These are phyloP conservation scores for Curvularia verruculosa DNA, from an alignment of 2,329 filamentous ascomycete species.

Conservation along the genomic window DNA sequence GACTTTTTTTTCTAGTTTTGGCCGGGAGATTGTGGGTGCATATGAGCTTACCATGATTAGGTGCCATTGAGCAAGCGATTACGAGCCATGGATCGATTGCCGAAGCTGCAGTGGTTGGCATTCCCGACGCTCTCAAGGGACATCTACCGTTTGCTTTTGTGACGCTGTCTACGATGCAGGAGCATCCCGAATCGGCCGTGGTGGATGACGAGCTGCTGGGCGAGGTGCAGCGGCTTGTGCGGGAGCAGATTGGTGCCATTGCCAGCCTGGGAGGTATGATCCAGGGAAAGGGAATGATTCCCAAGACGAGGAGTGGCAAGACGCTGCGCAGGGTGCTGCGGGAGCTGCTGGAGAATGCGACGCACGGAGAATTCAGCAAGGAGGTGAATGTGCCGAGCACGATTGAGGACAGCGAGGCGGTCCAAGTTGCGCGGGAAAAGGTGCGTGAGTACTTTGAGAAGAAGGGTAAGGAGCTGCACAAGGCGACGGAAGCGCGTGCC, in stretches of 20 bases:
- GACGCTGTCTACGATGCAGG: constrained; percentile 61
- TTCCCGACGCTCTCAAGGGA: constrained; percentile 86
- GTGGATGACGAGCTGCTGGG: constrained; percentile 57
- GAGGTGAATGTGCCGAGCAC: constrained; percentile 79
- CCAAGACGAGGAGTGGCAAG: constrained; percentile 91
- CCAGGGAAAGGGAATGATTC: constrained; percentile 84
- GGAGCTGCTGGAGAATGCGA: constrained; percentile 83
- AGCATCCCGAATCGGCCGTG: constrained; percentile 60
- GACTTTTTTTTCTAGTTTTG: too few species aligned
- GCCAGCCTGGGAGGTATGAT: constrained; percentile 85
- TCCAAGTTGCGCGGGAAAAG: constrained; percentile 73
- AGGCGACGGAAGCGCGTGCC: constrained; percentile 48
- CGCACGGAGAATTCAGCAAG: constrained; percentile 73
- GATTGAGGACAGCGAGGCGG: constrained; percentile 78
- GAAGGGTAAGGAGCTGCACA: constrained; percentile 48
- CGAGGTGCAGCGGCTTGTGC: constrained; percentile 75
- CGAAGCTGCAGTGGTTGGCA: constrained; percentile 84
- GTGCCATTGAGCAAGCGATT: constrained; percentile 89
- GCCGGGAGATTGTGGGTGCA: background rate
- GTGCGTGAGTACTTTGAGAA: constrained; percentile 76
- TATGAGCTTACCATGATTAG: constrained; percentile 50
- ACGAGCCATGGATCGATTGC: constrained; percentile 78
- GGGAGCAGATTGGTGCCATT: constrained; percentile 84
- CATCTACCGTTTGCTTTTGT: constrained; percentile 92
- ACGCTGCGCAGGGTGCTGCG: constrained; percentile 81